These are phyloP conservation scores for Stephania japonica DNA, from an alignment of 164 flowering plant genomes.

Conservation along the genomic window DNA sequence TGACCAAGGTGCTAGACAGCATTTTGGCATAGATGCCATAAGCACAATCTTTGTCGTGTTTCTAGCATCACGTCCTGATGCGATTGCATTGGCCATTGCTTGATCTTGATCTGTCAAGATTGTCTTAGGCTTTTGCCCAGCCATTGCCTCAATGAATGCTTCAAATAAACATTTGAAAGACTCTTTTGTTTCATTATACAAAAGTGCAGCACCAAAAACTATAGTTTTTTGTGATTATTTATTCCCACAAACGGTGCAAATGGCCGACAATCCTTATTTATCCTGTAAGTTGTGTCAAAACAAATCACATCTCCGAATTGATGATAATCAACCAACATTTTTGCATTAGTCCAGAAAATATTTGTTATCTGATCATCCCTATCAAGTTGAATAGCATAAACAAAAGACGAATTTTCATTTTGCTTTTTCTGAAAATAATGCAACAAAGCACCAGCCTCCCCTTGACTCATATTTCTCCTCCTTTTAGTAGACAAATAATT, in stretches of 20 bases:
- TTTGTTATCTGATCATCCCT: slow-evolving; percentile 10
- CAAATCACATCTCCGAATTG: no score
- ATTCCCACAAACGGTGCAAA: no score
- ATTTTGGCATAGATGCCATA: slow-evolving; percentile 6
- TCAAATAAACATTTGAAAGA: no score
- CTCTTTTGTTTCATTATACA: no score
- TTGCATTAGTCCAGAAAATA: slow-evolving; percentile 21
- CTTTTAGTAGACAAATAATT: not conserved
- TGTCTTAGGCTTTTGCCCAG: no score
- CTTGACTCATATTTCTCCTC: not conserved
- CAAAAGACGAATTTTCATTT: slow-evolving; percentile 17
- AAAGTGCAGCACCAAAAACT: no score
- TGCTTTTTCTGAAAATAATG: slow-evolving; percentile 15
- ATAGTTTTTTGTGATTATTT: no score
- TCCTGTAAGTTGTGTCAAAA: no score
- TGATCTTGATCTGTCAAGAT: slow-evolving; percentile 5
- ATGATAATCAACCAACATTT: slow-evolving; percentile 11
- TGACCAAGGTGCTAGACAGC: not conserved
- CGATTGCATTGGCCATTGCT: no score
- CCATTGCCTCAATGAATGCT: no score
- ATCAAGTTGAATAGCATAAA: slow-evolving; percentile 17
- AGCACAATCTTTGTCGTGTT: not conserved
- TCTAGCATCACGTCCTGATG: not conserved
- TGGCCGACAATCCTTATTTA: no score
- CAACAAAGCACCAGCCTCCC: not conserved